A percentile compares a stretch with the other conserved stretches of the same genome.
Conservation (phyloP, 306 rosid genomes). For the Vicia faba region DNA sequence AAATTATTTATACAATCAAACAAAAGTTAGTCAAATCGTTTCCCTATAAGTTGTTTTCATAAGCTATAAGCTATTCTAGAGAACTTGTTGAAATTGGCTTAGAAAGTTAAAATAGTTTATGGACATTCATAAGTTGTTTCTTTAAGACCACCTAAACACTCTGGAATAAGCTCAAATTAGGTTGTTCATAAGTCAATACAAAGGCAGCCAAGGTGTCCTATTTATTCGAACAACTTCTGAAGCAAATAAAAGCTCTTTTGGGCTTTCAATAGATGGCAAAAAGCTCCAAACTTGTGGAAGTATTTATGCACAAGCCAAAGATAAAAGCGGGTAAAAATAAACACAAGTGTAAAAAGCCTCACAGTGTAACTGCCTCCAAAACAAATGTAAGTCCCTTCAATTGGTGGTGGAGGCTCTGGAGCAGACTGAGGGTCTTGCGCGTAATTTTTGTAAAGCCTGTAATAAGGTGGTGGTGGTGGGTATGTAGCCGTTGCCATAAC, state of each 20-base stretch:
- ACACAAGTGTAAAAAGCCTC: constrained; percentile 23
- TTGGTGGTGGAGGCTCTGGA: constrained; percentile 81
- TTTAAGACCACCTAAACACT: background rate
- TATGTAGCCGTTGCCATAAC: constrained; percentile 85
- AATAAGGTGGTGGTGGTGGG: constrained; percentile 92
- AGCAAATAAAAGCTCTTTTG: constrained; percentile 10
- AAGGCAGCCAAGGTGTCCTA: background rate
- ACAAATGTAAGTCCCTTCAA: constrained; percentile 80
- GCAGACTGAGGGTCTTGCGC: constrained; percentile 76
- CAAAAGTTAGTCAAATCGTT: too few species aligned
- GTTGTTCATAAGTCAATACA: background rate
- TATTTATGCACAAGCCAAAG: background rate
- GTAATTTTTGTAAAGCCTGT: constrained; percentile 87
- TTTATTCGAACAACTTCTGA: background rate
- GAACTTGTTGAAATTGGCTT: too few species aligned
- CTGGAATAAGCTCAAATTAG: background rate
- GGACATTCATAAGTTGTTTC: too few species aligned
- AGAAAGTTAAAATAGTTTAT: too few species aligned
- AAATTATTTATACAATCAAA: too few species aligned
- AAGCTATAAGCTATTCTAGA: too few species aligned
- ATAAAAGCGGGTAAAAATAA: background rate
- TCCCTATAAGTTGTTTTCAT: background rate
- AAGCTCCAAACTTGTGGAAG: background rate
- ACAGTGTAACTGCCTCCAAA: constrained; percentile 80
- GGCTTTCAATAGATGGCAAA: background rate